phyloP scores from a whole-genome alignment of 2,329 filamentous ascomycete species.

The Fusarium irregulare region DNA sequence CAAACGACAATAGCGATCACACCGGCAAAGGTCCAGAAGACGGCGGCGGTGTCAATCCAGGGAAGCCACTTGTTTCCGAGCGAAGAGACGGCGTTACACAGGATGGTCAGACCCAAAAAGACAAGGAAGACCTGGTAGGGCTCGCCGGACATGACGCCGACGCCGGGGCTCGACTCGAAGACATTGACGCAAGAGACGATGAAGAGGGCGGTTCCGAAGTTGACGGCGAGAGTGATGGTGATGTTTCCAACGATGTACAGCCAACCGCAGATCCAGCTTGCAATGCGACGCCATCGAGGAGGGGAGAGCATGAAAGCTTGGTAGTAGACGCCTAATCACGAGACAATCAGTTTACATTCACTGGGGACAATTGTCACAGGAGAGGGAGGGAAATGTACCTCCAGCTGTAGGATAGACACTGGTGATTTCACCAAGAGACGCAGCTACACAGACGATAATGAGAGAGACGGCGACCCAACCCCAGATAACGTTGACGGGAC shows the following conservation, averaged over 20 bases:
- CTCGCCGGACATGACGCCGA: slow-evolving; percentile 59
- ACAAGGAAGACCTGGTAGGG: slow-evolving; percentile 77
- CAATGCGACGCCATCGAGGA: slow-evolving; percentile 67
- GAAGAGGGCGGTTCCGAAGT: slow-evolving; percentile 80
- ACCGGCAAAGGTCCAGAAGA: slow-evolving; percentile 80
- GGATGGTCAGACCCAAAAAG: slow-evolving; percentile 74
- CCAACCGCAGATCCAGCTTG: slow-evolving; percentile 81
- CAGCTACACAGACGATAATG: slow-evolving; percentile 77
- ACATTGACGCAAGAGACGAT: slow-evolving; percentile 67
- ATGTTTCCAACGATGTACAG: slow-evolving; percentile 82
- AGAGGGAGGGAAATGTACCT: slow-evolving; percentile 53
- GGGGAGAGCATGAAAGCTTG: slow-evolving; percentile 81
- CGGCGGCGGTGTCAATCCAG: slow-evolving; percentile 75
- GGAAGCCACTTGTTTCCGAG: slow-evolving; percentile 76
- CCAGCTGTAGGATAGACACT: slow-evolving; percentile 81
- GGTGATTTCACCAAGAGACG: slow-evolving; percentile 78
- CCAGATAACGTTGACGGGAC: slow-evolving; percentile 77
- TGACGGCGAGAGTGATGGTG: slow-evolving; percentile 84
- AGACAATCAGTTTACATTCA: slow-evolving; percentile 25
- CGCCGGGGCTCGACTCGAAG: slow-evolving; percentile 59
- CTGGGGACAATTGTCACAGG: no score
- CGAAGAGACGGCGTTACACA: slow-evolving; percentile 73
- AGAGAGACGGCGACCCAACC: slow-evolving; percentile 76
- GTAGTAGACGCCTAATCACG: slow-evolving; percentile 70
- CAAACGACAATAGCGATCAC: slow-evolving; percentile 73